Conservation (phyloP, 352 stramenopile genomes). For the Globisporangium abappressorium region DNA sequence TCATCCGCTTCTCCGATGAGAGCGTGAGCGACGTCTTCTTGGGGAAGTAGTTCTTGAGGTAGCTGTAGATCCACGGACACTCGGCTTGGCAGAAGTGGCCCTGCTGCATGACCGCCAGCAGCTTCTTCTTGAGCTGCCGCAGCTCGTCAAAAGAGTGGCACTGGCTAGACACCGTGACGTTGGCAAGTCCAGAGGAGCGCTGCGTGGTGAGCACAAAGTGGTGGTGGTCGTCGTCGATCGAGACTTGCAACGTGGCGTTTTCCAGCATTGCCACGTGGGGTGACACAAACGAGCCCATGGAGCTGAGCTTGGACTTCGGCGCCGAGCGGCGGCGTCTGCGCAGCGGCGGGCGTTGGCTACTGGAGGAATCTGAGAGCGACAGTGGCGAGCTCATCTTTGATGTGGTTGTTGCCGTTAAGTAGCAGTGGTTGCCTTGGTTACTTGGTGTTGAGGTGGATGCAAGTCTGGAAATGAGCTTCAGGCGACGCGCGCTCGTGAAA, state of each 20-base stretch:
- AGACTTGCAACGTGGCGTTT: not conserved
- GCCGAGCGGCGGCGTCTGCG: not conserved
- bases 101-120: not conserved
- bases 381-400: not conserved
- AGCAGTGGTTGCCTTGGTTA: not conserved
- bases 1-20: not conserved
- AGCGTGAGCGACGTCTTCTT: not conserved
- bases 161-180: not conserved
- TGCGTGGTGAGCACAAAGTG: not conserved
- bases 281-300: not conserved
- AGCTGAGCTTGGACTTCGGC: not conserved
- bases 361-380: not conserved
- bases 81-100: not conserved
- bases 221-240: not conserved
- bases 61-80: not conserved
- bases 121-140: not conserved
- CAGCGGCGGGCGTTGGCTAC: not conserved
- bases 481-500: not conserved
- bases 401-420: not conserved
- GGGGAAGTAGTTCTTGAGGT: not conserved
- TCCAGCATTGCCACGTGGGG: not conserved
- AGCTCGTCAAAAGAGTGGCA: not conserved
- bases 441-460: not conserved
- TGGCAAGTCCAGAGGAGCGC: not conserved
- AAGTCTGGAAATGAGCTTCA: not conserved